These are phyloP conservation scores for Mycena indigotica DNA, from an alignment of 768 basidiomycete species.

Conservation along the genomic window DNA sequence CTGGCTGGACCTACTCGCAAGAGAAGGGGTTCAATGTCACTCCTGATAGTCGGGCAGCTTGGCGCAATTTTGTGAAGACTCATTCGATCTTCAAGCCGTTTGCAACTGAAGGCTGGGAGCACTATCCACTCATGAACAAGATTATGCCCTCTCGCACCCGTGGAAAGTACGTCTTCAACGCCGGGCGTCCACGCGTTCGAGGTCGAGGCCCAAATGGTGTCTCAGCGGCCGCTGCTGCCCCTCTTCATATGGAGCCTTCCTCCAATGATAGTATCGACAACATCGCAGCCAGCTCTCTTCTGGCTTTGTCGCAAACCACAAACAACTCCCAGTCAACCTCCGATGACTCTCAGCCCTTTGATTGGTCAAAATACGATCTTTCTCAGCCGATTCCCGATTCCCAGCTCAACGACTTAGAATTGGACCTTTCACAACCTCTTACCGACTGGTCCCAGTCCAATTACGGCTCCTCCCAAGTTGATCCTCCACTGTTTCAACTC, in stretches of 20 bases:
- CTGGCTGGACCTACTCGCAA: slow-evolving; percentile 11
- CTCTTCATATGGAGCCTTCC: not conserved
- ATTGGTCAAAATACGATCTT: not conserved
- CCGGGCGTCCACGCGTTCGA: not conserved
- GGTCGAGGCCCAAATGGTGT: not conserved
- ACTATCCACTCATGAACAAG: not conserved
- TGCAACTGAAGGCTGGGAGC: slow-evolving; percentile 7
- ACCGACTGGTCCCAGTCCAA: not conserved
- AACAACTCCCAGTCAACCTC: not conserved
- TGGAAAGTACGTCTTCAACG: slow-evolving; percentile 10
- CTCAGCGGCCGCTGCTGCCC: not conserved
- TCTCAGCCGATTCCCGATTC: not conserved
- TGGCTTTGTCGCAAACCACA: not conserved
- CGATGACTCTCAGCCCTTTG: not conserved
- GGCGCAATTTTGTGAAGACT: slow-evolving; percentile 4
- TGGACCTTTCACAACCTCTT: not conserved
- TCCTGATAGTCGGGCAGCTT: slow-evolving; percentile 7
- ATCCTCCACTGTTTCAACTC: too few relatives aligned
- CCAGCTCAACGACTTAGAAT: not conserved
- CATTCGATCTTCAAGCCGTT: slow-evolving; percentile 14
- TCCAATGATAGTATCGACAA: not conserved
- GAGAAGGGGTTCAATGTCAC: slow-evolving; percentile 14
- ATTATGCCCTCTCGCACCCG: slow-evolving; percentile 1
- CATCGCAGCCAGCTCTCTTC: not conserved
- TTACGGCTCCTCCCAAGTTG: not conserved